Percentiles rank a stretch among this genome's conserved stretches.
Conservation (phyloP, 2,329 filamentous ascomycete genomes). For the Neopestalotiopsis sp. region DNA sequence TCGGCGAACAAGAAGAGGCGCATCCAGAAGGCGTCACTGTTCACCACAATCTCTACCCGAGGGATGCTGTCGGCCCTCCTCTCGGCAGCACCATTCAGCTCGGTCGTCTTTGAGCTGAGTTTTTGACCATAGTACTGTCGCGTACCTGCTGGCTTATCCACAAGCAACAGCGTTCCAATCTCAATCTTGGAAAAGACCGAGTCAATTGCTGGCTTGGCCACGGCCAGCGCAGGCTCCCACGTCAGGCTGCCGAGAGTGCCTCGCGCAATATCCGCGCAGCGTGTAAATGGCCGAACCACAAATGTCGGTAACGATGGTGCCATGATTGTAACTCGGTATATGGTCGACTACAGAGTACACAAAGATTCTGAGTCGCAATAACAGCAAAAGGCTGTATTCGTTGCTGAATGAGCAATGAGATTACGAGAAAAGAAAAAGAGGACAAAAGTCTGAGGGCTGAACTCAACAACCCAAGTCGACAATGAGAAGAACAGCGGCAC, state of each 20-base stretch:
- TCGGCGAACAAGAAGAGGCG: constrained; percentile 72
- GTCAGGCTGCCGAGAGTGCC: constrained; percentile 49
- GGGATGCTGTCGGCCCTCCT: constrained; percentile 43
- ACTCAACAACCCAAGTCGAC: background rate
- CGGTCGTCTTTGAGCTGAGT: constrained; percentile 42
- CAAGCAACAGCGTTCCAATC: constrained; percentile 52
- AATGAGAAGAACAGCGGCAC: background rate
- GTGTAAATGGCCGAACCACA: constrained; percentile 45
- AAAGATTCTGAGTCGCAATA: background rate
- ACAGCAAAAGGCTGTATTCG: background rate
- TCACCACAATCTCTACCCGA: constrained; percentile 62
- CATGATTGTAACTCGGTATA: constrained; percentile 27
- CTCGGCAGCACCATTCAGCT: constrained; percentile 39
- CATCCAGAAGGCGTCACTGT: constrained; percentile 71
- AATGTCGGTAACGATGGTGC: constrained; percentile 43
- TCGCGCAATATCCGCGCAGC: constrained; percentile 47
- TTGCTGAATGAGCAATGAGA: background rate
- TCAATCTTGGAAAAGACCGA: constrained; percentile 53
- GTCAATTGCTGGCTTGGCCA: constrained; percentile 53
- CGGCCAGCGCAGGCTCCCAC: constrained; percentile 51
- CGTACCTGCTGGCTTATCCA: constrained; percentile 51
- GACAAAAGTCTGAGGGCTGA: background rate
- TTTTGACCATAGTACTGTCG: constrained; percentile 53
- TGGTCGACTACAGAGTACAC: background rate
- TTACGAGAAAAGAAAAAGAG: background rate